Conservation (phyloP, 2,329 filamentous ascomycete genomes). For the Sporothrix pseudoabietina region DNA sequence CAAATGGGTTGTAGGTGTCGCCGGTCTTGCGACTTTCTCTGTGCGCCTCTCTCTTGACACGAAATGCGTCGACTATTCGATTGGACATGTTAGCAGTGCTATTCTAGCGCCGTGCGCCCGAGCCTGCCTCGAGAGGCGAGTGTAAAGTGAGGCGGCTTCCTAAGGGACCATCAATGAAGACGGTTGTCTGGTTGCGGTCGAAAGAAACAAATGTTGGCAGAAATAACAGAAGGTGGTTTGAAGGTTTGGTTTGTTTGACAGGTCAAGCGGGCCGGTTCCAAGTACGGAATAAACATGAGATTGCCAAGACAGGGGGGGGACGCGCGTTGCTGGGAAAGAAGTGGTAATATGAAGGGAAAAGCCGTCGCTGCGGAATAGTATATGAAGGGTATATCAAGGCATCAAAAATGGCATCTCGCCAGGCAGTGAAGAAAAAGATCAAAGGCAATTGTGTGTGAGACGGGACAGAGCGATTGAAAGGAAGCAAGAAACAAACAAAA, state of each 20-base stretch:
- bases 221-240: not conserved
- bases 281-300: conserved; percentile 8
- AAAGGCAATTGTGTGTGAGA: not conserved
- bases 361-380: conserved; percentile 1
- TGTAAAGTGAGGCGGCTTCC: not conserved
- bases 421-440: not conserved
- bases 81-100: conserved; percentile 32
- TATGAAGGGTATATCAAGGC: not conserved
- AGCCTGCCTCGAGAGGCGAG: conserved; percentile 24
- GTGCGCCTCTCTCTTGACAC: conserved; percentile 50
- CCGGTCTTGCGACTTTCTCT: conserved; percentile 46
- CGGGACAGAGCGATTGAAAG: not conserved
- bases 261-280: conserved; percentile 5
- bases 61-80: conserved; percentile 50
- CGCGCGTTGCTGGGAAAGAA: not conserved
- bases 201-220: not conserved
- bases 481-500: not conserved
- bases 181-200: not conserved
- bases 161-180: conserved; percentile 23
- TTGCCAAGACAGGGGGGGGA: conserved; percentile 13
- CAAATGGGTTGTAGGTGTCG: conserved; percentile 50
- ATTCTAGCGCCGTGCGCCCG: not conserved
- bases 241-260: not conserved
- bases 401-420: not conserved
- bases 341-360: not conserved